phyloP scores from a whole-genome alignment of 345 rosid genomes.

The Lepidium africanum region DNA sequence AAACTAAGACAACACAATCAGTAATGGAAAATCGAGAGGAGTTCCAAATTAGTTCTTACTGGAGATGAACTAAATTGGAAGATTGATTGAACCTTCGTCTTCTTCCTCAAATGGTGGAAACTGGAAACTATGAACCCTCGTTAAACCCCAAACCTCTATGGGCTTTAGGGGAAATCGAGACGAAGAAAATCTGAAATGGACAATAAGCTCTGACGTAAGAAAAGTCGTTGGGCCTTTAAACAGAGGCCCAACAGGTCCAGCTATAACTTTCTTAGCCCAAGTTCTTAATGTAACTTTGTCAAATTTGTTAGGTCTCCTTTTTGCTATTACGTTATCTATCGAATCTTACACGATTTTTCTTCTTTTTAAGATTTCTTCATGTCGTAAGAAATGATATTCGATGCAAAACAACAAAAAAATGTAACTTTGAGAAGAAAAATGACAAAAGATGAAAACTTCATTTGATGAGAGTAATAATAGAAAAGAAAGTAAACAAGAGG shows the following conservation, averaged over 20 bases:
- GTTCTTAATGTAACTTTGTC: not conserved
- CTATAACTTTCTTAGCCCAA: not conserved
- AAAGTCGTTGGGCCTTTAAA: not conserved
- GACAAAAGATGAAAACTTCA: not conserved
- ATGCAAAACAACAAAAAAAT: not conserved
- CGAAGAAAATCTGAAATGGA: not conserved
- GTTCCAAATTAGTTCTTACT: not conserved
- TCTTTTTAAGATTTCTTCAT: too few species aligned
- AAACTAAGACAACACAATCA: not conserved
- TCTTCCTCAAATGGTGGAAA: constrained; percentile 10
- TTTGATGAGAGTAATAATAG: not conserved
- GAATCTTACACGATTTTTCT: too few species aligned
- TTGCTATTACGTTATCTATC: too few species aligned
- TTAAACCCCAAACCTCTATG: constrained; percentile 21
- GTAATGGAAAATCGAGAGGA: not conserved
- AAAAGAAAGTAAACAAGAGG: not conserved
- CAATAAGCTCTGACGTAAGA: not conserved
- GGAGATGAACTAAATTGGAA: not conserved
- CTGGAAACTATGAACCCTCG: constrained; percentile 10
- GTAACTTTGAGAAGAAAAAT: not conserved
- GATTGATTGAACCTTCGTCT: not conserved
- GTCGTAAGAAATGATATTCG: too few species aligned
- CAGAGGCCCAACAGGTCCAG: not conserved
- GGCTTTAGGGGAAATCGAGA: too few species aligned
- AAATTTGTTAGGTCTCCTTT: too few species aligned